A percentile compares a stretch with the other conserved stretches of the same genome.
Conservation (phyloP, 805 yeast genomes). For the Pichia paraexigua region DNA sequence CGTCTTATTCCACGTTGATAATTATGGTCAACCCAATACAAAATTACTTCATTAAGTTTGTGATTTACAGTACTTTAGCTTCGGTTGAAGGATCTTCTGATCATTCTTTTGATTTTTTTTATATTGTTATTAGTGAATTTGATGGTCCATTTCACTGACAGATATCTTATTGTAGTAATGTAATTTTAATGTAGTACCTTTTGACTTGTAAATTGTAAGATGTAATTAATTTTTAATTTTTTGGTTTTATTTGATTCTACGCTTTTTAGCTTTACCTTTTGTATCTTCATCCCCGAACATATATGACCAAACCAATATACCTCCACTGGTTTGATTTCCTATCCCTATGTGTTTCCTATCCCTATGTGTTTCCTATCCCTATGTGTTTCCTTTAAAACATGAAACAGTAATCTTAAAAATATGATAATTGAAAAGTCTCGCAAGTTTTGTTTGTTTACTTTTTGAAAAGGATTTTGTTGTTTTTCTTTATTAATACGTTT, state of each 20-base stretch:
- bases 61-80: slow-evolving; percentile 12
- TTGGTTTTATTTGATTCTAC: too few species aligned
- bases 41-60: background rate
- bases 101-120: background rate
- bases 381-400: too few species aligned
- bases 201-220: background rate
- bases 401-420: too few species aligned
- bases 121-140: slow-evolving; percentile 31
- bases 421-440: too few species aligned
- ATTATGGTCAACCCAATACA: slow-evolving; percentile 4
- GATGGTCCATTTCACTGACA: slow-evolving; percentile 66
- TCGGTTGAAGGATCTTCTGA: slow-evolving; percentile 13
- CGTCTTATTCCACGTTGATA: slow-evolving; percentile 29
- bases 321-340: too few species aligned
- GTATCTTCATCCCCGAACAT: too few species aligned
- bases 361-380: too few species aligned
- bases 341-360: too few species aligned
- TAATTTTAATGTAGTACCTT: background rate
- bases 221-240: too few species aligned
- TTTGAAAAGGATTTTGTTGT: background rate
- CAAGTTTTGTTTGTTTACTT: background rate
- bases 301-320: too few species aligned
- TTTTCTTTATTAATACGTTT: background rate
- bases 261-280: too few species aligned
- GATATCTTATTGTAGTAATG: slow-evolving; percentile 25